These are phyloP conservation scores for Syzygium aqueum DNA, from an alignment of 345 rosid genomes.

Conservation along the genomic window DNA sequence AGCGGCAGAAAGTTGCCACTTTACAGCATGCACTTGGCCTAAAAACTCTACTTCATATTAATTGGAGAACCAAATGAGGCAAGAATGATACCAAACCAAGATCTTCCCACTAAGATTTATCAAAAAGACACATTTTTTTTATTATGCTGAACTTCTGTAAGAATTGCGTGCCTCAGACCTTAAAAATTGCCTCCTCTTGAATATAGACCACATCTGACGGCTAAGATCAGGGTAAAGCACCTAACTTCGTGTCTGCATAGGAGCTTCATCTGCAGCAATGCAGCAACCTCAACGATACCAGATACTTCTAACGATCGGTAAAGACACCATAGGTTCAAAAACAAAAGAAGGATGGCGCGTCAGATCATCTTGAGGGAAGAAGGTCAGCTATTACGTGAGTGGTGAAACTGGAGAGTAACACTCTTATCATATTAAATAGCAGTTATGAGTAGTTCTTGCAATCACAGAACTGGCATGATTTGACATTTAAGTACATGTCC, in stretches of 20 bases:
- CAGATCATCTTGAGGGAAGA: neutral
- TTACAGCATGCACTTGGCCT: neutral
- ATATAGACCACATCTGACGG: neutral
- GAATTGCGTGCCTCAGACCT: neutral
- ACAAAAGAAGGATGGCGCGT: neutral
- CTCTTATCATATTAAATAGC: neutral
- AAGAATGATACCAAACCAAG: neutral
- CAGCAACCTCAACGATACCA: neutral
- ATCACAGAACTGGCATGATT: neutral
- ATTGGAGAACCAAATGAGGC: neutral
- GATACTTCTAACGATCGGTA: neutral
- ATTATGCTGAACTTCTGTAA: neutral
- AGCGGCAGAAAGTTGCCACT: neutral
- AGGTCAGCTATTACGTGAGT: neutral
- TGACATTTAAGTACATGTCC: neutral
- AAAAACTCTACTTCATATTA: neutral
- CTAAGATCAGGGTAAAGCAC: neutral
- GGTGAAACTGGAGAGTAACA: neutral
- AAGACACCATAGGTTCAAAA: neutral
- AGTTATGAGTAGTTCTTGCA: neutral
- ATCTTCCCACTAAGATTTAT: neutral
- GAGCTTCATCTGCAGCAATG: neutral
- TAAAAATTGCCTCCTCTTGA: neutral
- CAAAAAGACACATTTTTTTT: neutral
- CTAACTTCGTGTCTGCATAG: neutral